Evolutionary conservation across 345 rosid species (phyloP).

Genomic region (Leavenworthia alabamica): DNA sequence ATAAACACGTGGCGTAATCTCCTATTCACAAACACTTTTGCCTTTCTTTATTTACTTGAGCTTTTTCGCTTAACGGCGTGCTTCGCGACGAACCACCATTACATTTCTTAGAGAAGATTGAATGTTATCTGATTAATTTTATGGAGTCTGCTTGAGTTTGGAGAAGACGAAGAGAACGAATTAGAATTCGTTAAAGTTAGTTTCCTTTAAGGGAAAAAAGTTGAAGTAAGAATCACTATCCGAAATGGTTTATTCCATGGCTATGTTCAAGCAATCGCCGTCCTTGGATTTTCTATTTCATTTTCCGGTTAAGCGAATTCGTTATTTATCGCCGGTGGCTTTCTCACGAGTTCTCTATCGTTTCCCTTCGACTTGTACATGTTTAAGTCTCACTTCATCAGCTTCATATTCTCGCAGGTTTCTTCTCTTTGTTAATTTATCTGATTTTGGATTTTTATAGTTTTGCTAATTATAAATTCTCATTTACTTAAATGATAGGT

Average conservation of each 20-base stretch:
- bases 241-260: constrained; percentile 42
- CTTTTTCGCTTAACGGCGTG: constrained; percentile 23
- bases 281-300: constrained; percentile 25
- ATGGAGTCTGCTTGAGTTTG: constrained; percentile 55
- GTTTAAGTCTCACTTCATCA: constrained; percentile 43
- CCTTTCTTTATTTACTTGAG: constrained; percentile 7
- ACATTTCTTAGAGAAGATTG: no score
- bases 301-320: constrained; percentile 28
- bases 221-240: no score
- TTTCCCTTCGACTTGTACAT: constrained; percentile 53
- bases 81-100: constrained; percentile 21
- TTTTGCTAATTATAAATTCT: not conserved
- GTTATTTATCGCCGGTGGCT: constrained; percentile 36
- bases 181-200: constrained; percentile 34
- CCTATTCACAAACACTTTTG: constrained; percentile 20
- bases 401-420: constrained; percentile 33
- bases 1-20: constrained; percentile 29
- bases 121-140: not conserved
- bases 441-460: not conserved
- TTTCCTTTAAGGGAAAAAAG: no score
- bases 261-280: constrained; percentile 36
- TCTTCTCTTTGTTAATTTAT: no score
- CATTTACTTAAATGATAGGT: constrained; percentile 24
- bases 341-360: constrained; percentile 48
- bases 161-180: constrained; percentile 16